These are phyloP conservation scores for Pleurotus eryngii DNA, from an alignment of 768 basidiomycete species.

Conservation along the genomic window DNA sequence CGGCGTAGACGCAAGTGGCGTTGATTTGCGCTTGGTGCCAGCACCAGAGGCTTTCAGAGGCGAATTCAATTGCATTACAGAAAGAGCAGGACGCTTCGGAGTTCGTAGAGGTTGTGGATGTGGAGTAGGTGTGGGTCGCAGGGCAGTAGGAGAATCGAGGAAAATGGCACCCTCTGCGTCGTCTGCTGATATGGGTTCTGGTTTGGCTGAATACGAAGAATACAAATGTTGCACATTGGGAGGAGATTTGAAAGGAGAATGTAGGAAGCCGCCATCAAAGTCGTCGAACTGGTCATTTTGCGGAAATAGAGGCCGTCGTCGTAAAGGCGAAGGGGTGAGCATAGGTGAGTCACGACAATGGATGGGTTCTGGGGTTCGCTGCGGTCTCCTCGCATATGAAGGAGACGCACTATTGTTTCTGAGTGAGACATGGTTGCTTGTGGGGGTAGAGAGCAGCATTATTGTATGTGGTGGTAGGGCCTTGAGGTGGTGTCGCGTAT, in stretches of 20 bases:
- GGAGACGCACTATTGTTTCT: conserved; percentile 28
- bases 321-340: conserved; percentile 63
- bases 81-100: conserved; percentile 52
- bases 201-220: conserved; percentile 32
- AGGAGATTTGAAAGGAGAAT: conserved; percentile 49
- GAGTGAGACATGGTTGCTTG: conserved; percentile 33
- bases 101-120: conserved; percentile 54
- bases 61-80: conserved; percentile 30
- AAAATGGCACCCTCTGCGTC: conserved; percentile 61
- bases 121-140: conserved; percentile 32
- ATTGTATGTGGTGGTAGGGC: conserved; percentile 22
- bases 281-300: conserved; percentile 26
- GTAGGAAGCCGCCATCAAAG: conserved; percentile 50
- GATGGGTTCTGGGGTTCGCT: conserved; percentile 22
- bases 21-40: conserved; percentile 69
- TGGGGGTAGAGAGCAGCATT: conserved; percentile 45
- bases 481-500: conserved; percentile 15
- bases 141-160: conserved; percentile 43
- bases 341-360: conserved; percentile 52
- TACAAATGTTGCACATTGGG: conserved; percentile 34
- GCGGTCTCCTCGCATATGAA: conserved; percentile 31
- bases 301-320: conserved; percentile 40
- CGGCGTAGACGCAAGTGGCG: conserved; percentile 47
- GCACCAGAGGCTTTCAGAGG: conserved; percentile 27
- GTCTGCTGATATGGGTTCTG: conserved; percentile 42